phyloP scores from a whole-genome alignment of 345 rosid species.

The Citrus cavaleriei region DNA sequence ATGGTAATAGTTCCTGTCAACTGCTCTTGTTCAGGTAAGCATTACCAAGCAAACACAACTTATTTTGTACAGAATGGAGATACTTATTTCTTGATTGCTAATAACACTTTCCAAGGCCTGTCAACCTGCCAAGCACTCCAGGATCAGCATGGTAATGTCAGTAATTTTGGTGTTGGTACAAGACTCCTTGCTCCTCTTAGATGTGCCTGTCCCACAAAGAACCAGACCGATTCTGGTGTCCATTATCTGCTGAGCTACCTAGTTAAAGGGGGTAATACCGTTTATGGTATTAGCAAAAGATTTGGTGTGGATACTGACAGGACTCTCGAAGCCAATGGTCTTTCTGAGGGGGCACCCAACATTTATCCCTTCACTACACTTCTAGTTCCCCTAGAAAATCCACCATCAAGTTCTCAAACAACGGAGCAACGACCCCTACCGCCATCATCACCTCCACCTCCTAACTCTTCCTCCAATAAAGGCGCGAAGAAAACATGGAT shows the following conservation, averaged over 20 bases:
- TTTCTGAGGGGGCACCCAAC: conserved; percentile 19
- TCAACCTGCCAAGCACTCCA: conserved; percentile 76
- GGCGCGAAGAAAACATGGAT: conserved; percentile 53
- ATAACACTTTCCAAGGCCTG: conserved; percentile 60
- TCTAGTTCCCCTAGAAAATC: conserved; percentile 44
- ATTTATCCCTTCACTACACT: conserved; percentile 49
- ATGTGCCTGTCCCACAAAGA: conserved; percentile 69
- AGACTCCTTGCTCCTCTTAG: conserved; percentile 45
- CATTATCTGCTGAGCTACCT: conserved; percentile 46
- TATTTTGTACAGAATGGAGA: conserved; percentile 35
- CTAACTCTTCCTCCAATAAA: conserved; percentile 15
- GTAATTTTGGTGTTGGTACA: conserved; percentile 31
- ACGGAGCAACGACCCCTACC: conserved; percentile 19
- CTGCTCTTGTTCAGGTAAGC: conserved; percentile 61
- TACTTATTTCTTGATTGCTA: conserved; percentile 34
- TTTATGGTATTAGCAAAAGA: conserved; percentile 28
- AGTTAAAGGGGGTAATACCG: conserved; percentile 25
- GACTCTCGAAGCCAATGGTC: conserved; percentile 40
- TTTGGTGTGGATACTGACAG: conserved; percentile 30
- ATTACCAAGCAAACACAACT: conserved; percentile 49
- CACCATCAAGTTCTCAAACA: conserved; percentile 34
- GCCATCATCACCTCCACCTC: conserved; percentile 22
- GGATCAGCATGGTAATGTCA: conserved; percentile 25
- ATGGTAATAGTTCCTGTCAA: conserved; percentile 61
- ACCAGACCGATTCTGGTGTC: conserved; percentile 32